Base-by-base conservation (phyloP, 164 flowering plant genomes). In the Magnolia changhungtana region DNA sequence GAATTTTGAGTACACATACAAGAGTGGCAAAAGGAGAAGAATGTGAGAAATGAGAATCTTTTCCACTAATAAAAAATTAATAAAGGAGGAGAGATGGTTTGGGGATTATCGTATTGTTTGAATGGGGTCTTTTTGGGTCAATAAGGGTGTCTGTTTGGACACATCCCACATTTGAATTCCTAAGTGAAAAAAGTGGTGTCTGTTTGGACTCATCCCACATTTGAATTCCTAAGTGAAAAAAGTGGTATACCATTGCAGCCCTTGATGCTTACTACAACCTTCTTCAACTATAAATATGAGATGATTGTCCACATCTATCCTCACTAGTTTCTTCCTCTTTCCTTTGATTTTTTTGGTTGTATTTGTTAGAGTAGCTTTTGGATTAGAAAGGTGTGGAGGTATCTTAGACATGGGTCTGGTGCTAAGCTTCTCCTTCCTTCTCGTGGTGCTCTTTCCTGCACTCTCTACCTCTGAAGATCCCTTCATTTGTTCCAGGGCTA, bases 401-500 rank as follows among this genome's bases (percentile, higher is more conserved):
- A 13, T 1, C 18, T 16, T 3, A 75, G 63, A 52, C 11, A 80
- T 83, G 82, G 80, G 31, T 29, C 10, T 76, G 23, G 8, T 63
- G 23, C 29, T 76, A 51, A 58, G 8, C 52, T 65, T 63, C 45
- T 50, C 24, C 72, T 71, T 14, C 20, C 50, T 80, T 70, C 31
- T 85, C 19, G 14, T 85, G 73, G 20, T 87, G 61, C 72, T 90
- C 21, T 69, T 87, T 77, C 89, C 88, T 78, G 84, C 80, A 19
- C 65, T 86, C 0, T 83, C 90, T 71, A 65, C 58, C n/a, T n/a
- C n/a, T 61, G 82, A 87, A 52, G 86, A 81, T 16, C 50, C 79
- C 10, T 92, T 80, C 72, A 76, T 75, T 1, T 67, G 63, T 81
- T 86, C 96, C 0, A 84, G 96, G 82, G 97, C 98, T 8, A 89